Conservation (phyloP, 2,329 filamentous ascomycete genomes). For the Colletotrichum sp. region DNA sequence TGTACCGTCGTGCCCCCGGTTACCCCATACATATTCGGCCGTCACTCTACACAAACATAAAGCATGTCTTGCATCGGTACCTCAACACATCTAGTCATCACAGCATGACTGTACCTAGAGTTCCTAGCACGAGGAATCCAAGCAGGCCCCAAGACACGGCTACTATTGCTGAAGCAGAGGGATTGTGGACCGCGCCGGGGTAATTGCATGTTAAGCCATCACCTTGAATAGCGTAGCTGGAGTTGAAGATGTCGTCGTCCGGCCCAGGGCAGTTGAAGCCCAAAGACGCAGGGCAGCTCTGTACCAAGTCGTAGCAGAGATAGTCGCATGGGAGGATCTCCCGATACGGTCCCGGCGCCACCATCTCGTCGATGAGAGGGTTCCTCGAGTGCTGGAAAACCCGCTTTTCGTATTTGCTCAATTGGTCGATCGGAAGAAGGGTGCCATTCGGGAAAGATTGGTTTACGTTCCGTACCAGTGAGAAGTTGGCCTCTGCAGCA, state of each 20-base stretch:
- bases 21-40: not conserved
- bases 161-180: conserved; percentile 34
- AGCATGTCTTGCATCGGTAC: not conserved
- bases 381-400: conserved; percentile 69
- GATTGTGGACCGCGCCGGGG: conserved; percentile 61
- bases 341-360: conserved; percentile 89
- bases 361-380: conserved; percentile 69
- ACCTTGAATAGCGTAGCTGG: conserved; percentile 46
- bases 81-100: not conserved
- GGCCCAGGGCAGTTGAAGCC: conserved; percentile 74
- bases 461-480: conserved; percentile 69
- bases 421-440: conserved; percentile 43
- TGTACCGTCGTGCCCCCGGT: not conserved
- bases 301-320: conserved; percentile 84
- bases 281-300: conserved; percentile 80
- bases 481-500: conserved; percentile 45
- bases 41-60: conserved; percentile 2
- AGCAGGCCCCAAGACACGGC: conserved; percentile 26
- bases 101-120: not conserved
- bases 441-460: conserved; percentile 75
- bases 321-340: conserved; percentile 90
- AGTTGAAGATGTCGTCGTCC: conserved; percentile 40
- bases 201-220: conserved; percentile 60
- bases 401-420: conserved; percentile 29
- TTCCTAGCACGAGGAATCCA: not conserved